Evolutionary conservation across 1,284 basidiomycete species (phyloP).

Genomic region (Waitea zeae): DNA sequence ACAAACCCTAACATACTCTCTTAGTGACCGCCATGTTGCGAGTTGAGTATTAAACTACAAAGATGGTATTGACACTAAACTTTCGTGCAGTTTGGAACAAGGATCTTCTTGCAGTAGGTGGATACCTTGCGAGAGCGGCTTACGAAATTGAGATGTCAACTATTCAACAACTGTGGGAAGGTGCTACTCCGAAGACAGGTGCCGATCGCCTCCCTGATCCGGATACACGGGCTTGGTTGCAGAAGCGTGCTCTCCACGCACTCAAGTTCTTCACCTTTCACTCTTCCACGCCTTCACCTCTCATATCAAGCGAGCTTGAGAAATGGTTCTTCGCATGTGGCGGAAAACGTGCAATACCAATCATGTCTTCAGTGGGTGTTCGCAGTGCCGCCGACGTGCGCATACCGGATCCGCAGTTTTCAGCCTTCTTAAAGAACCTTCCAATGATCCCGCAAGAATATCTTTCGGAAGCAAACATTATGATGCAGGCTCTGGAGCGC

Average conservation of each 20-base stretch:
- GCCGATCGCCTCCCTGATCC: constrained; percentile 15
- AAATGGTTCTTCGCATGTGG: constrained; percentile 67
- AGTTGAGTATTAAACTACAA: too few relatives aligned
- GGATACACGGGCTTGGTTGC: constrained; percentile 33
- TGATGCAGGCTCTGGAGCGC: constrained; percentile 42
- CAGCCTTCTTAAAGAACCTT: constrained; percentile 66
- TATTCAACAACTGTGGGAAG: constrained; percentile 39
- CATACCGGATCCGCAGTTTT: constrained; percentile 60
- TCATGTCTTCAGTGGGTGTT: constrained; percentile 74
- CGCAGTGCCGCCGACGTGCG: constrained; percentile 57
- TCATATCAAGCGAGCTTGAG: constrained; percentile 72
- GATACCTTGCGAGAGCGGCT: constrained; percentile 64
- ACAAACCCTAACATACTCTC: constrained; percentile 6
- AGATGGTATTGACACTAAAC: too few relatives aligned
- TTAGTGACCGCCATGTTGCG: constrained; percentile 61
- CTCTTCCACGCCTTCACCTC: constrained; percentile 71
- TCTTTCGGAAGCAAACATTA: constrained; percentile 57
- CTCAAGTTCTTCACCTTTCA: constrained; percentile 85
- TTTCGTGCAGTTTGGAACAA: constrained; percentile 66
- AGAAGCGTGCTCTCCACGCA: constrained; percentile 60
- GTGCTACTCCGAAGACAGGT: constrained; percentile 13
- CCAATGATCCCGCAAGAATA: constrained; percentile 61
- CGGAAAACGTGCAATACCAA: constrained; percentile 29
- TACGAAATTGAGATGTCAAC: constrained; percentile 75
- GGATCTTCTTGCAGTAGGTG: constrained; percentile 75